phyloP scores from a whole-genome alignment of 1,284 basidiomycete species.

The Cryptococcus wingfieldii region DNA sequence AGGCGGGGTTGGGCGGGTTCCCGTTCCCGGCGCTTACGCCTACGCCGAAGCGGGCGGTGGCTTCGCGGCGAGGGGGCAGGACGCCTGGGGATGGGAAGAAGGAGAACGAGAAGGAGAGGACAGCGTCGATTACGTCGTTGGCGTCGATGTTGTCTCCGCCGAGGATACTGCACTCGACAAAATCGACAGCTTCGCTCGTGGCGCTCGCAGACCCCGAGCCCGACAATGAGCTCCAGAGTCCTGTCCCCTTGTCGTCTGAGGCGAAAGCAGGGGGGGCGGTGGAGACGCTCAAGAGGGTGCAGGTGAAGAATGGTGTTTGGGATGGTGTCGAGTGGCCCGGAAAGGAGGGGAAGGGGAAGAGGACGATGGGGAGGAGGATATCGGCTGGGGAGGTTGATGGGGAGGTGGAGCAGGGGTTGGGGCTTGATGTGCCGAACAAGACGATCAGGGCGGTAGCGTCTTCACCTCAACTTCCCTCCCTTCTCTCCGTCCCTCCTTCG shows the following conservation, averaged over 20 bases:
- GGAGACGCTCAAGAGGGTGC: slow-evolving; percentile 5
- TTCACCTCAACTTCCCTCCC: slow-evolving; percentile 21
- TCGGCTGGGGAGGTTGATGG: neutral
- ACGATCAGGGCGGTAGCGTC: slow-evolving; percentile 28
- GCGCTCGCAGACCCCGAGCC: slow-evolving; percentile 3
- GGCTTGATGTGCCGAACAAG: no score
- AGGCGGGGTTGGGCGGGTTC: neutral
- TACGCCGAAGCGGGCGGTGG: neutral
- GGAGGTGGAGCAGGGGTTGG: neutral
- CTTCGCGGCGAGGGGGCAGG: neutral
- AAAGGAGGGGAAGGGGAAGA: neutral
- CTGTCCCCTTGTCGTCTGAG: neutral
- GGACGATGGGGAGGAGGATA: neutral
- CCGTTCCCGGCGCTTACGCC: slow-evolving; percentile 5
- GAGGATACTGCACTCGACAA: slow-evolving; percentile 17
- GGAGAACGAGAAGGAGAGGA: neutral
- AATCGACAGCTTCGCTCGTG: slow-evolving; percentile 23
- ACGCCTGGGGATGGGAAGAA: neutral
- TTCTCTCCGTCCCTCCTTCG: neutral
- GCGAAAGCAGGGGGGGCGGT: neutral
- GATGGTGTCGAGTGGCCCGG: neutral
- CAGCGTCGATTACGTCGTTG: slow-evolving; percentile 13
- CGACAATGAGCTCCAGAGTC: neutral
- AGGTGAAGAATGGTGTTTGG: neutral
- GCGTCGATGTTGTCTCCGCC: slow-evolving; percentile 9